These are phyloP conservation scores for Ogataea nakhonphanomensis DNA, from an alignment of 805 yeast species.

Conservation along the genomic window DNA sequence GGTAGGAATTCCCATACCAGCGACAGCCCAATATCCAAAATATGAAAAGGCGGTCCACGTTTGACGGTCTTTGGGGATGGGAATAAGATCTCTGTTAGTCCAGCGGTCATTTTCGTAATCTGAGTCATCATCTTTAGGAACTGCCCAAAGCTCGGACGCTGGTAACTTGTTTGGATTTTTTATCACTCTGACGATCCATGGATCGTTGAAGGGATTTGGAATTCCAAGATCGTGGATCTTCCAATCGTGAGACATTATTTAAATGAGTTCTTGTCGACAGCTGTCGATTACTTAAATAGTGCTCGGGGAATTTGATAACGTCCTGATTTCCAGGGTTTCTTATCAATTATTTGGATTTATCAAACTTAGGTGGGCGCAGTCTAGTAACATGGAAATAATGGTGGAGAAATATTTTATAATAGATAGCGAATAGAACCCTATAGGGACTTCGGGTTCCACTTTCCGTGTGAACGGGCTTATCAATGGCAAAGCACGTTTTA, in stretches of 20 bases:
- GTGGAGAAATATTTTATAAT: too few relatives aligned
- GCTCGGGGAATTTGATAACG: neutral
- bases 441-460: too few relatives aligned
- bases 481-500: too few relatives aligned
- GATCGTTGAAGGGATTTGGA: conserved; percentile 18
- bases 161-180: conserved; percentile 16
- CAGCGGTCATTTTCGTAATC: conserved; percentile 28
- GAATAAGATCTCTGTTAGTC: conserved; percentile 42
- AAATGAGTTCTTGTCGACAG: neutral
- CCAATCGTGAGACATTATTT: conserved; percentile 9
- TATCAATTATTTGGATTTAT: neutral
- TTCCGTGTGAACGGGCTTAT: too few relatives aligned
- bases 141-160: conserved; percentile 22
- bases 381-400: too few relatives aligned
- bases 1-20: conserved; percentile 24
- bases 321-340: conserved; percentile 4
- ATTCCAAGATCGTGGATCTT: conserved; percentile 11
- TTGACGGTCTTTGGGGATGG: conserved; percentile 42
- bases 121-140: conserved; percentile 31
- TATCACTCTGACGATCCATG: conserved; percentile 16
- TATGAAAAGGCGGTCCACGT: conserved; percentile 45
- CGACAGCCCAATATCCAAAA: conserved; percentile 42
- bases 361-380: neutral
- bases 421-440: too few relatives aligned
- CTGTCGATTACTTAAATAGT: neutral